These are phyloP conservation scores for Acanthamoeba healyi DNA, from an alignment of 208 protist species.

Conservation along the genomic window DNA sequence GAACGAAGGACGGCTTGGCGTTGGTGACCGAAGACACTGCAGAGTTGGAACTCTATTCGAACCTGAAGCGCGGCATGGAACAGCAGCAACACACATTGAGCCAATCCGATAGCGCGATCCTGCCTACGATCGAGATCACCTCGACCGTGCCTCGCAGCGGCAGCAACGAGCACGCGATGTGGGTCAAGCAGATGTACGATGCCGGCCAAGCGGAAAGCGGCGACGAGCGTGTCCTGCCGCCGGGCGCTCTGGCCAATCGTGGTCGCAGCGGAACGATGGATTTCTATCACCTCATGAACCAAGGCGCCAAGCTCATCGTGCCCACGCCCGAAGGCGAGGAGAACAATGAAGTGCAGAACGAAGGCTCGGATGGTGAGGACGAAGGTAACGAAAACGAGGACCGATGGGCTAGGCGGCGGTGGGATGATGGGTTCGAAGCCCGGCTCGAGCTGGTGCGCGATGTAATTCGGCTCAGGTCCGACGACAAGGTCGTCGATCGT, in stretches of 20 bases:
- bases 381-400: neutral
- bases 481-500: neutral
- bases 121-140: neutral
- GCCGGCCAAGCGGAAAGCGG: neutral
- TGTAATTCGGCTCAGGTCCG: neutral
- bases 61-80: neutral
- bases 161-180: neutral
- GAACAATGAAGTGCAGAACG: neutral
- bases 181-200: neutral
- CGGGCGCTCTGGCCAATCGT: neutral
- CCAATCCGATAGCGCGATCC: neutral
- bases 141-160: neutral
- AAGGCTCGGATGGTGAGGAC: neutral
- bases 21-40: neutral
- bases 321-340: neutral
- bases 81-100: neutral
- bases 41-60: slow-evolving; percentile 7
- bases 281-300: slow-evolving; percentile 7
- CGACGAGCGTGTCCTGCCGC: neutral
- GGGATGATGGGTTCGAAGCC: neutral
- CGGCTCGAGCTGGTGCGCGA: slow-evolving; percentile 11
- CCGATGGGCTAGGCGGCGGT: neutral
- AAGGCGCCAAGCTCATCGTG: neutral
- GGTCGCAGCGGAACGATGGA: neutral
- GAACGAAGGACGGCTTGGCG: neutral